A percentile compares a stretch with the other conserved stretches of the same genome.
Conservation (phyloP, 1,284 basidiomycete species). For the Fistulina hepatica region DNA sequence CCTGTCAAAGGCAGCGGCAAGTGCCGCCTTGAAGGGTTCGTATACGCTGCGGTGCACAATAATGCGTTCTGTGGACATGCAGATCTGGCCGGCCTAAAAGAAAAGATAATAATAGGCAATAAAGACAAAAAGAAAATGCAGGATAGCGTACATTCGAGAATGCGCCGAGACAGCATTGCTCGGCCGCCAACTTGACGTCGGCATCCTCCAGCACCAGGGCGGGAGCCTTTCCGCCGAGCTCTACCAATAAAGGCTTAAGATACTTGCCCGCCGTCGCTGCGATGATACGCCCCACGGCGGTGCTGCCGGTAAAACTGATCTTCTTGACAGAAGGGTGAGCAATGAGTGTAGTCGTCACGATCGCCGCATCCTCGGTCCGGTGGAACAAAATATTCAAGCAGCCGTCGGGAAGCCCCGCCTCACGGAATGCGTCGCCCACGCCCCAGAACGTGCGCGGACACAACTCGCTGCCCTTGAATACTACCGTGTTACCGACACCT, state of each 20-base stretch:
- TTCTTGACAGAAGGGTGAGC: slow-evolving; percentile 40
- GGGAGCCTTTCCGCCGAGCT: slow-evolving; percentile 70
- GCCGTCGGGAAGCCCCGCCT: slow-evolving; percentile 52
- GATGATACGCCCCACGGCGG: slow-evolving; percentile 58
- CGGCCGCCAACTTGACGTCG: slow-evolving; percentile 46
- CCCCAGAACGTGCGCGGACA: slow-evolving; percentile 41
- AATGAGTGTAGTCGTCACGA: slow-evolving; percentile 42
- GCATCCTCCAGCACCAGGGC: slow-evolving; percentile 54
- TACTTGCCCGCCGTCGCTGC: slow-evolving; percentile 64
- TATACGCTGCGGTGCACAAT: slow-evolving; percentile 40
- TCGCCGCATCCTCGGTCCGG: slow-evolving; percentile 34
- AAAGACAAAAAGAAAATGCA: background rate
- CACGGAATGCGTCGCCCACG: slow-evolving; percentile 38
- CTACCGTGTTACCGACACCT: slow-evolving; percentile 53
- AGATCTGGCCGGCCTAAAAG: slow-evolving; percentile 54
- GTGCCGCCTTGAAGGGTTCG: slow-evolving; percentile 26
- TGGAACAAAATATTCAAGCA: slow-evolving; percentile 51
- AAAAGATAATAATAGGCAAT: slow-evolving; percentile 9
- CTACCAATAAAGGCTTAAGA: slow-evolving; percentile 62
- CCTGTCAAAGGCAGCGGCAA: too few relatives aligned
- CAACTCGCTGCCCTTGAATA: slow-evolving; percentile 50
- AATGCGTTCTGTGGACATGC: slow-evolving; percentile 63
- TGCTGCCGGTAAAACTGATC: slow-evolving; percentile 57
- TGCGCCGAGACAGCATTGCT: slow-evolving; percentile 46
- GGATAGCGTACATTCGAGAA: slow-evolving; percentile 56